Evolutionary conservation across 1,284 basidiomycete genomes (phyloP).

Genomic region (Calocybe gambosa): DNA sequence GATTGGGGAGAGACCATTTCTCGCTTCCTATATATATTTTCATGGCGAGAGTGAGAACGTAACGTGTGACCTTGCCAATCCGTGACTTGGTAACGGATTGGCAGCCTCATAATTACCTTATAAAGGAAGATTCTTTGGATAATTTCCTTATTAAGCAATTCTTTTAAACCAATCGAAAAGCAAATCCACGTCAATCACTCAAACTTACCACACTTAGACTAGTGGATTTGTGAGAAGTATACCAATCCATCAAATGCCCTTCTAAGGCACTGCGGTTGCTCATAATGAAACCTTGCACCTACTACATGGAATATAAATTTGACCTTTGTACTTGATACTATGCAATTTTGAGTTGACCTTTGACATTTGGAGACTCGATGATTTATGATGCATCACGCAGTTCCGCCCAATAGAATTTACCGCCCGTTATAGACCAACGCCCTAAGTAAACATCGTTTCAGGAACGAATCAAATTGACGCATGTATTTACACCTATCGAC

Average conservation of each 20-base stretch:
- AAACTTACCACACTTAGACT: not conserved
- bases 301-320: too few species aligned
- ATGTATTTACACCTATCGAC: not conserved
- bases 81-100: slow-evolving; percentile 3
- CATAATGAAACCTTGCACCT: too few species aligned
- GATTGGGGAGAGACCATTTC: slow-evolving; percentile 8
- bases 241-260: not conserved
- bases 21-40: slow-evolving; percentile 10
- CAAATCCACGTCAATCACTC: not conserved
- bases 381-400: too few species aligned
- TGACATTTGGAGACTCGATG: too few species aligned
- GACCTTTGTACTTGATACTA: too few species aligned
- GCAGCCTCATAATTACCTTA: not conserved
- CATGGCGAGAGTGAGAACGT: not conserved
- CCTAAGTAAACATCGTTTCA: too few species aligned
- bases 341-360: too few species aligned
- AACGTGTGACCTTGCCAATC: not conserved
- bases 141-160: not conserved
- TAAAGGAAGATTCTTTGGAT: not conserved
- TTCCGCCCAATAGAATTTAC: too few species aligned
- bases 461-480: not conserved
- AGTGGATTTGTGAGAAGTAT: not conserved
- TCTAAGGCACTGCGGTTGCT: not conserved
- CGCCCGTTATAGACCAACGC: too few species aligned
- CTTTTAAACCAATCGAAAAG: not conserved